A percentile compares a stretch with the other conserved stretches of the same genome.
These are phyloP conservation scores for Begonia peltatifolia DNA, from an alignment of 306 rosid species.

Conservation along the genomic window DNA sequence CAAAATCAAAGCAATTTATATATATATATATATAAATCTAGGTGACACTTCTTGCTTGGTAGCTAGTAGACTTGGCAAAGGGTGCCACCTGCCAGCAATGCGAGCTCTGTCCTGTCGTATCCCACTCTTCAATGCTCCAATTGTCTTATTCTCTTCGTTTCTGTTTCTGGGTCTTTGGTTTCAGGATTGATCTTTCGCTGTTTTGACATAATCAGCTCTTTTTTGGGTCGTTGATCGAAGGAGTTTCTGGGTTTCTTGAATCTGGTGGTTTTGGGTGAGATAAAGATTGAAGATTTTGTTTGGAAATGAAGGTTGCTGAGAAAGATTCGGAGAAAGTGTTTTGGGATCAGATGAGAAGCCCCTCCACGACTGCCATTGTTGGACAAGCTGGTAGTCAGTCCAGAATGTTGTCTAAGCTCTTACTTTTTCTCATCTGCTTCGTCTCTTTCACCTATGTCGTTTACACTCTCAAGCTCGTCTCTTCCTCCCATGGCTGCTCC, in stretches of 20 bases:
- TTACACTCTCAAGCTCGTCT: slow-evolving; percentile 59
- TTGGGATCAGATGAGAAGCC: slow-evolving; percentile 49
- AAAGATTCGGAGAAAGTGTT: slow-evolving; percentile 46
- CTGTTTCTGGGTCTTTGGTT: not conserved
- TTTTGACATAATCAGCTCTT: not conserved
- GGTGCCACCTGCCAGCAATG: slow-evolving; percentile 23
- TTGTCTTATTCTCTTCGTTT: not conserved
- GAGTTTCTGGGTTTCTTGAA: not conserved
- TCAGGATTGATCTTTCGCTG: not conserved
- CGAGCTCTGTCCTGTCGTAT: slow-evolving; percentile 12
- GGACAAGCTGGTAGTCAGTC: slow-evolving; percentile 18
- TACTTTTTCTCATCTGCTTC: slow-evolving; percentile 58
- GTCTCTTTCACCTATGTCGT: slow-evolving; percentile 51
- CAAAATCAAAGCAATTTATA: too few relatives aligned
- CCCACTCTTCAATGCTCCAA: not conserved
- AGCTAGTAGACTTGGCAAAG: not conserved
- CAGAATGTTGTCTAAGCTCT: slow-evolving; percentile 31
- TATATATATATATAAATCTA: too few relatives aligned
- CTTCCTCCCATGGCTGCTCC: slow-evolving; percentile 39
- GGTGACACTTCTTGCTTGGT: too few relatives aligned
- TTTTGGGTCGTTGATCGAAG: not conserved
- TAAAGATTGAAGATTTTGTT: not conserved
- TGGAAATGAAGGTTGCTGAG: slow-evolving; percentile 40
- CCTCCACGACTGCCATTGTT: slow-evolving; percentile 24
- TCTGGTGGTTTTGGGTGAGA: not conserved